Base-by-base conservation (phyloP, 2,329 filamentous ascomycete genomes). In the Pseudocercospora cruenta region DNA sequence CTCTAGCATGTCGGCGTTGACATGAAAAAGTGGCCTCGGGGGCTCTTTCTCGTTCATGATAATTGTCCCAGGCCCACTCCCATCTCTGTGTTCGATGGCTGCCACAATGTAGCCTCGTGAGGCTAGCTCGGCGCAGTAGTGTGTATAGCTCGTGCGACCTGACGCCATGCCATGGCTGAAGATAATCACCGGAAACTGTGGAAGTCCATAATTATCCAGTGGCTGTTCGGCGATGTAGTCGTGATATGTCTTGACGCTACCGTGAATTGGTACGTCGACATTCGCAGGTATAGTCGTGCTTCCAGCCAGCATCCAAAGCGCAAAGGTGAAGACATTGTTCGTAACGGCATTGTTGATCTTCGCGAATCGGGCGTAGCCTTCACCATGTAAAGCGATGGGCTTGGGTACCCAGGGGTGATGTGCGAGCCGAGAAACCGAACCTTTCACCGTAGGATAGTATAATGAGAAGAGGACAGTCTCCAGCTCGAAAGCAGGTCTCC, bases 121-220 rank as follows among this genome's bases (percentile, higher is more conserved):
- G 12, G 82, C 82, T 31, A 83, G 77, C 63, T 81, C 81, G 12
- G 79, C 81, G 16, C 81, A 78, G 66, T 80, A 82, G 58, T 82
- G 80, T 19, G 81, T 80, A 69, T 83, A 83, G 69, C 76, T 78
- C 54, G 81, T 82, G 36, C 80, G 77, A 71, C 79, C 78, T 2
- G 79, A 79, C 3, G 81, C 81, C 80, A 82, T 82, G 5, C 81
- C 82, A 68, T 83, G 82, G 3, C 79, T 81, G 67, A 83, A 82
- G 5, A 83, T 77, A 12, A 83, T 77, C 53, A 81, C 77, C 0
- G 82, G 81, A 28, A 82, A 77, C 16, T 67, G 70, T 0, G 74
- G 74, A 9, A 75, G 66, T 10, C 74, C 73, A 59, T 75, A 74
- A 28, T 74, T 70, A 57, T 78, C 76, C 26, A 68, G 31, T 7